Conservation (phyloP, 164 flowering plant species). For the Amborella trichopoda region DNA sequence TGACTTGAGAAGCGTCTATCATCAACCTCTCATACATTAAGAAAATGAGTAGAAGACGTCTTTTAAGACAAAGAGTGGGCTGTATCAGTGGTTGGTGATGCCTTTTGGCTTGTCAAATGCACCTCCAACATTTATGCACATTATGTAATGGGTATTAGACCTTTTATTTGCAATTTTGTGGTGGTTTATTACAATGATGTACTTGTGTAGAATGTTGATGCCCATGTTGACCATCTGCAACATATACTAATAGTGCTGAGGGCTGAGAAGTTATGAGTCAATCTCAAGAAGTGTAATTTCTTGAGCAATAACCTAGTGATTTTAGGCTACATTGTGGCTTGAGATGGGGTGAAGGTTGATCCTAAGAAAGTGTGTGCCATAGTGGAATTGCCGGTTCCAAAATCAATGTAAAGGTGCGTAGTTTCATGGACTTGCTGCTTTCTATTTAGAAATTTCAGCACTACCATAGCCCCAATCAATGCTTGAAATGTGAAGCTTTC, state of each 20-base stretch:
- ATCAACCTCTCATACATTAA: background rate
- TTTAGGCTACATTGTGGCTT: too few species aligned
- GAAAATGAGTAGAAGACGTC: background rate
- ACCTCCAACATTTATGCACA: background rate
- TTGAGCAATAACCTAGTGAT: too few species aligned
- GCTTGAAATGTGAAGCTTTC: background rate
- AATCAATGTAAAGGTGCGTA: background rate
- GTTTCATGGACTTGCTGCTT: background rate
- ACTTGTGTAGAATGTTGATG: background rate
- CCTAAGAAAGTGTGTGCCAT: too few species aligned
- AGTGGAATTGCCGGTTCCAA: too few species aligned
- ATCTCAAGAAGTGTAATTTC: too few species aligned
- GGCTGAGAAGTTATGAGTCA: too few species aligned
- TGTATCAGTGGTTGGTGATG: conserved; percentile 1
- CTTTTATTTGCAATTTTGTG: conserved; percentile 3
- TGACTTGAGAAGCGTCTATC: background rate
- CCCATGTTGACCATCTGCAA: background rate
- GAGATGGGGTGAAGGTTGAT: too few species aligned
- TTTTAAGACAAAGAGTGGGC: background rate
- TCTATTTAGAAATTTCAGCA: background rate
- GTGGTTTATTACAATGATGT: background rate
- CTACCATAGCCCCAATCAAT: background rate
- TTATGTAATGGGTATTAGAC: background rate
- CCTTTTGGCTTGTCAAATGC: conserved; percentile 1
- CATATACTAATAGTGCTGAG: background rate